Percentiles rank a stretch among this genome's conserved stretches.
These are phyloP conservation scores for Aspergillus bridgeri DNA, from an alignment of 495 filamentous ascomycete genomes.

Conservation along the genomic window DNA sequence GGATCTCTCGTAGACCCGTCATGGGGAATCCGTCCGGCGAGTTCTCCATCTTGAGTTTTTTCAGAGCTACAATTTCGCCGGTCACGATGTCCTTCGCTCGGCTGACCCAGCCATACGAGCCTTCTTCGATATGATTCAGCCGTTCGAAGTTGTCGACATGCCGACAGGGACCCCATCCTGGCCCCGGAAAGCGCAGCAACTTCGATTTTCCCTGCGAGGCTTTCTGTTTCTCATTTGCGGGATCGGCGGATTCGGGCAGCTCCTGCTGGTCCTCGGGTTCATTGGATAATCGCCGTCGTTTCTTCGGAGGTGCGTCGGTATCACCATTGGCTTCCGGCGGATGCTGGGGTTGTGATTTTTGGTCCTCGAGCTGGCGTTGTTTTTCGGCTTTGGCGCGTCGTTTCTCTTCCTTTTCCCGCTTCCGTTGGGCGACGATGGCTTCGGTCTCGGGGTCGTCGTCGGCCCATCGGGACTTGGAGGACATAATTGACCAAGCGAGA, in stretches of 20 bases:
- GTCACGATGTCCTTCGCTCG: slow-evolving; percentile 76
- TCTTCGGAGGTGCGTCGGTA: slow-evolving; percentile 31
- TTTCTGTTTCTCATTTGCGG: slow-evolving; percentile 12
- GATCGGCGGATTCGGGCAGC: slow-evolving; percentile 11
- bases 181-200: slow-evolving; percentile 67
- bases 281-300: slow-evolving; percentile 48
- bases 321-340: slow-evolving; percentile 21
- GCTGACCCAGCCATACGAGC: slow-evolving; percentile 92
- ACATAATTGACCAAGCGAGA: slow-evolving; percentile 44
- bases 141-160: slow-evolving; percentile 88
- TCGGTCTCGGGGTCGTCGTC: slow-evolving; percentile 68
- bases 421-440: slow-evolving; percentile 65
- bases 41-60: slow-evolving; percentile 90
- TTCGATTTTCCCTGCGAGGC: slow-evolving; percentile 32
- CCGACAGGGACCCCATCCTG: slow-evolving; percentile 69
- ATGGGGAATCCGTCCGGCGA: slow-evolving; percentile 84
- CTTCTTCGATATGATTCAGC: slow-evolving; percentile 96
- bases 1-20: slow-evolving; percentile 88
- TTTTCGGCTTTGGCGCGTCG: slow-evolving; percentile 82
- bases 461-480: slow-evolving; percentile 81
- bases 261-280: slow-evolving; percentile 25
- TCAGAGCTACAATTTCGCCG: slow-evolving; percentile 85
- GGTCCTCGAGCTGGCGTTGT: slow-evolving; percentile 66
- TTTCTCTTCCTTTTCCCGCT: slow-evolving; percentile 87
- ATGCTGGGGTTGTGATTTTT: slow-evolving; percentile 23